These are phyloP conservation scores for Erodium chrysanthum DNA, from an alignment of 441 rosid species.

Conservation along the genomic window DNA sequence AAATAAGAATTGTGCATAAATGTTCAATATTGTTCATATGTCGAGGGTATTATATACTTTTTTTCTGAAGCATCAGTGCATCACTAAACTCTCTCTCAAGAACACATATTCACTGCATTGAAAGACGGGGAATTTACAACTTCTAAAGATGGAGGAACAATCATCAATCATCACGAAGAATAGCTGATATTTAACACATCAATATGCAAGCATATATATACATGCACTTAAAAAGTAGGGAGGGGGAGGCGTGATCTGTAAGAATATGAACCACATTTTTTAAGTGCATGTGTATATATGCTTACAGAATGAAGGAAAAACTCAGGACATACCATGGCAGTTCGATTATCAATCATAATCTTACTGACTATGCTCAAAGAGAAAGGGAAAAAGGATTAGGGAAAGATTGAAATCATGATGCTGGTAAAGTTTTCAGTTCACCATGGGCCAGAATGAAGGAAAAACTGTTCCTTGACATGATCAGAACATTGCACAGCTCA, in stretches of 20 bases:
- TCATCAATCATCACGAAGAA: background rate
- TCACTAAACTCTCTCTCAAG: background rate
- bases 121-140: background rate
- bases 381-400: background rate
- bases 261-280: too few relatives aligned
- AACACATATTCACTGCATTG: background rate
- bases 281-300: too few relatives aligned
- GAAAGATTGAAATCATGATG: background rate
- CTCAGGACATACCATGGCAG: background rate
- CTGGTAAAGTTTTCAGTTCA: background rate
- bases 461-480: background rate
- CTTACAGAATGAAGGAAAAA: too few relatives aligned
- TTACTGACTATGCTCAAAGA: background rate
- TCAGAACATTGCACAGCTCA: background rate
- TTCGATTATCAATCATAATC: background rate
- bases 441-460: background rate
- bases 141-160: background rate
- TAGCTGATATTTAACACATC: background rate
- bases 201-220: background rate
- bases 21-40: background rate
- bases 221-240: background rate
- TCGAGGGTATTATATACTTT: background rate
- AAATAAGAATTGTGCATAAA: background rate
- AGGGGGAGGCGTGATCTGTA: too few relatives aligned
- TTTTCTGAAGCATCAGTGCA: background rate